Evolutionary conservation across 352 stramenopile species (phyloP).

Genomic region (Globisporangium uncinulatum): DNA sequence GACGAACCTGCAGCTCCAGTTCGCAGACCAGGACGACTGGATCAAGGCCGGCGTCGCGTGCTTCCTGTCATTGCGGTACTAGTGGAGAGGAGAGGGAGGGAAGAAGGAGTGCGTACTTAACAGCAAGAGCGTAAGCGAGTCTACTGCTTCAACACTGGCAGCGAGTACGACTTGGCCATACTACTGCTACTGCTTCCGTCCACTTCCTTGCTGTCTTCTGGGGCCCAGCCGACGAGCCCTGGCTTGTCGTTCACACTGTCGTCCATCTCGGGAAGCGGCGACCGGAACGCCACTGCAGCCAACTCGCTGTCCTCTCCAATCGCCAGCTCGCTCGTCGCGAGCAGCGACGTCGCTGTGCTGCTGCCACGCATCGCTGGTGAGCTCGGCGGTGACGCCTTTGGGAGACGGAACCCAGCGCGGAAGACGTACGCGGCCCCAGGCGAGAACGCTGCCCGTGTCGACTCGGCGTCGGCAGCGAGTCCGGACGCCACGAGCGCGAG

Average conservation of each 20-base stretch:
- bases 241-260: constrained; percentile 14
- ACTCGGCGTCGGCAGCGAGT: constrained; percentile 22
- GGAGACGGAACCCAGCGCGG: constrained; percentile 50
- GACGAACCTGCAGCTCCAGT: constrained; percentile 88
- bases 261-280: constrained; percentile 17
- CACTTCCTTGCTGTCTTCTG: constrained; percentile 22
- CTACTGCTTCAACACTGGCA: constrained; percentile 41
- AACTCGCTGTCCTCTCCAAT: constrained; percentile 12
- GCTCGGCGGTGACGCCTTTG: constrained; percentile 34
- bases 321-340: constrained; percentile 2
- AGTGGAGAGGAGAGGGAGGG: constrained; percentile 4
- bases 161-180: constrained; percentile 47
- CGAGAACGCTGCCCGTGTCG: constrained; percentile 29
- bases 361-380: constrained; percentile 9
- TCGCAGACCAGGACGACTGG: constrained; percentile 92
- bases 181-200: constrained; percentile 2
- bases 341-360: not conserved
- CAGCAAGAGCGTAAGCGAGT: too few species aligned
- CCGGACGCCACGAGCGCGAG: constrained; percentile 25
- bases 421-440: constrained; percentile 37
- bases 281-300: not conserved
- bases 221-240: constrained; percentile 35
- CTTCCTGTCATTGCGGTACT: constrained; percentile 93
- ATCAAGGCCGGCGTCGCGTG: constrained; percentile 94
- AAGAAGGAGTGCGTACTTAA: not conserved